Evolutionary conservation across 2,329 filamentous ascomycete genomes (phyloP).

Genomic region (Botrytis deweyae): DNA sequence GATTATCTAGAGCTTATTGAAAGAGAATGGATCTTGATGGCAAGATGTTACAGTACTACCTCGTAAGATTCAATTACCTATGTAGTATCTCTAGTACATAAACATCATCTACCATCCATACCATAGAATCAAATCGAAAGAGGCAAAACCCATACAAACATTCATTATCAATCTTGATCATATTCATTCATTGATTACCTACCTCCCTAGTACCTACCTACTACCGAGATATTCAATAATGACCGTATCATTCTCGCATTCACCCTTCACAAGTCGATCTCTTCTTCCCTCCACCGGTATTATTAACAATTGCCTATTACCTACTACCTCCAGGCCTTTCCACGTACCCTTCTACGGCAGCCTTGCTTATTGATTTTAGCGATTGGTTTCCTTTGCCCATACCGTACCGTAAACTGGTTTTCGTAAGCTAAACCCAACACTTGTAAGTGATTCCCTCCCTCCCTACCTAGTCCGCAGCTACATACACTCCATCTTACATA

Average conservation of each 20-base stretch:
- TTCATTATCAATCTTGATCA: background rate
- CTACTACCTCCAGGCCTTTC: background rate
- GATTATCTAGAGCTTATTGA: background rate
- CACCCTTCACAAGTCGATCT: background rate
- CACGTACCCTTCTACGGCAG: conserved; percentile 8
- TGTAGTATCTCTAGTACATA: no score
- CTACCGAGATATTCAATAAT: background rate
- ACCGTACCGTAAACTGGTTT: background rate
- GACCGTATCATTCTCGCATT: background rate
- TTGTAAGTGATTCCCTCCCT: background rate
- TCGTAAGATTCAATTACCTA: no score
- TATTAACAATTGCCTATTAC: background rate
- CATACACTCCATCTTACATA: background rate
- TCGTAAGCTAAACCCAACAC: conserved; percentile 1
- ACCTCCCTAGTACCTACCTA: no score
- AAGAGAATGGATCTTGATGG: background rate
- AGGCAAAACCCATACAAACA: background rate
- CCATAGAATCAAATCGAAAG: background rate
- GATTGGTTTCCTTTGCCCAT: background rate
- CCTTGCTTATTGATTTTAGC: conserved; percentile 2
- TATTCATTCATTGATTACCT: background rate
- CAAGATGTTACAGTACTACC: no score
- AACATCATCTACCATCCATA: background rate
- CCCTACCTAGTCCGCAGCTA: background rate
- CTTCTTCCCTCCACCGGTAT: no score